These are phyloP conservation scores for Lactarius deliciosus DNA, from an alignment of 768 basidiomycete genomes.

Conservation along the genomic window DNA sequence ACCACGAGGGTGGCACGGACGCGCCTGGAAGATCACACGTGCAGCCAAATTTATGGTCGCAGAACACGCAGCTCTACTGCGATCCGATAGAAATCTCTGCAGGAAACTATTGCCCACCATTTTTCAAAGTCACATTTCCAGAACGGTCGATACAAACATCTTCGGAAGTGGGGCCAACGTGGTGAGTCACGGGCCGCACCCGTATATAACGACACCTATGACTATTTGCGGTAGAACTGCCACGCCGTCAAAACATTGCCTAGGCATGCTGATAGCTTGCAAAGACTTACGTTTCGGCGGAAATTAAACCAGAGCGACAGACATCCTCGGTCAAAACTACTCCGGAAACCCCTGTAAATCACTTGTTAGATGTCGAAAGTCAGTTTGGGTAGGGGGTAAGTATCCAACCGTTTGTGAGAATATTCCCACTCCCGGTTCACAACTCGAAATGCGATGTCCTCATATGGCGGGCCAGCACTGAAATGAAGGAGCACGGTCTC, in stretches of 20 bases:
- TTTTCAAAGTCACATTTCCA: conserved; percentile 35
- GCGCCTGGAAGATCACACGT: conserved; percentile 29
- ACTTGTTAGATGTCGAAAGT: conserved; percentile 21
- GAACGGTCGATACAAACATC: conserved; percentile 30
- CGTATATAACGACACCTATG: conserved; percentile 22
- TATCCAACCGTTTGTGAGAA: conserved; percentile 82
- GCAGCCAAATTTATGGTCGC: conserved; percentile 16
- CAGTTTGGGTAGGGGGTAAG: background rate
- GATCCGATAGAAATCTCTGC: conserved; percentile 26
- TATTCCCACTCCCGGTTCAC: conserved; percentile 99
- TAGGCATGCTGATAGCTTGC: conserved; percentile 20
- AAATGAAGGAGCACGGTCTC: conserved; percentile 94
- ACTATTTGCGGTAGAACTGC: conserved; percentile 80
- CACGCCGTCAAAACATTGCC: conserved; percentile 28
- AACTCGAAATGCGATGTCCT: conserved; percentile 97
- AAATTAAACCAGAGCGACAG: conserved; percentile 96
- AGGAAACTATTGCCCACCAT: conserved; percentile 19
- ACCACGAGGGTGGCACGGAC: conserved; percentile 27
- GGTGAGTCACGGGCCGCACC: conserved; percentile 28
- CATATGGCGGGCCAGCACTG: conserved; percentile 95
- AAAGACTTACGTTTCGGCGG: conserved; percentile 75
- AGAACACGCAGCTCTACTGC: conserved; percentile 20
- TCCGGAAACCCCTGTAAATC: conserved; percentile 79
- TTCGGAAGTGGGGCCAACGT: conserved; percentile 25
- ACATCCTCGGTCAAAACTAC: conserved; percentile 96